Percentiles rank a stretch among this genome's conserved stretches.
These are phyloP conservation scores for Penicillium palitans DNA, from an alignment of 2,329 filamentous ascomycete species.

Conservation along the genomic window DNA sequence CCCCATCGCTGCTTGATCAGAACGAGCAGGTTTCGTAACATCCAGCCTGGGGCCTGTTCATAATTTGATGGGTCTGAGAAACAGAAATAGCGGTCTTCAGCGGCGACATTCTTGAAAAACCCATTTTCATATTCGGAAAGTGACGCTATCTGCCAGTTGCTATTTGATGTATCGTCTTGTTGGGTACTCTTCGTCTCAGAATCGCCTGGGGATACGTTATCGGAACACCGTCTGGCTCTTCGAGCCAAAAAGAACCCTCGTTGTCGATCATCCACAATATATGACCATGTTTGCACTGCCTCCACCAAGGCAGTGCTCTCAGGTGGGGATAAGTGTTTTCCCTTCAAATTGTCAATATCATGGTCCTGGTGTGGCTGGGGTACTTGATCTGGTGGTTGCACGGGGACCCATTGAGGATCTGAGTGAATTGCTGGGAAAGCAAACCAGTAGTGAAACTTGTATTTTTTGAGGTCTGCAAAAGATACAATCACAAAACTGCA, in stretches of 20 bases:
- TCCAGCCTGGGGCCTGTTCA: constrained; percentile 83
- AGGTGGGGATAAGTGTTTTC: constrained; percentile 55
- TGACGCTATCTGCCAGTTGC: constrained; percentile 70
- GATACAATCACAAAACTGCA: constrained; percentile 86
- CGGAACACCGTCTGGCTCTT: constrained; percentile 17
- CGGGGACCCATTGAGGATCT: constrained; percentile 74
- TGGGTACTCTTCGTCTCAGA: neutral
- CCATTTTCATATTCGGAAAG: constrained; percentile 78
- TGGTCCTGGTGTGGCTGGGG: constrained; percentile 22
- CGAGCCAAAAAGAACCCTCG: constrained; percentile 97
- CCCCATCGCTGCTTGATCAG: constrained; percentile 80
- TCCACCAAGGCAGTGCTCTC: constrained; percentile 82
- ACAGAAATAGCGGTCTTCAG: constrained; percentile 77
- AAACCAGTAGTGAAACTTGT: constrained; percentile 98
- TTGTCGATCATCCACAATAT: constrained; percentile 76
- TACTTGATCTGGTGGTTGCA: constrained; percentile 29
- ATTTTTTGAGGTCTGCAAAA: constrained; percentile 95
- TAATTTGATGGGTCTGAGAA: constrained; percentile 96
- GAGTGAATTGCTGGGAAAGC: constrained; percentile 92
- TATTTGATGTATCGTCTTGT: neutral
- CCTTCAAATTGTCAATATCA: constrained; percentile 16
- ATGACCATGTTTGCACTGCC: constrained; percentile 82
- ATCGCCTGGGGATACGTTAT: neutral
- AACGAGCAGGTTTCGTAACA: constrained; percentile 82
- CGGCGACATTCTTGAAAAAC: constrained; percentile 73